Evolutionary conservation across 345 rosid genomes (phyloP).

Genomic region (Cardamine occulta): DNA sequence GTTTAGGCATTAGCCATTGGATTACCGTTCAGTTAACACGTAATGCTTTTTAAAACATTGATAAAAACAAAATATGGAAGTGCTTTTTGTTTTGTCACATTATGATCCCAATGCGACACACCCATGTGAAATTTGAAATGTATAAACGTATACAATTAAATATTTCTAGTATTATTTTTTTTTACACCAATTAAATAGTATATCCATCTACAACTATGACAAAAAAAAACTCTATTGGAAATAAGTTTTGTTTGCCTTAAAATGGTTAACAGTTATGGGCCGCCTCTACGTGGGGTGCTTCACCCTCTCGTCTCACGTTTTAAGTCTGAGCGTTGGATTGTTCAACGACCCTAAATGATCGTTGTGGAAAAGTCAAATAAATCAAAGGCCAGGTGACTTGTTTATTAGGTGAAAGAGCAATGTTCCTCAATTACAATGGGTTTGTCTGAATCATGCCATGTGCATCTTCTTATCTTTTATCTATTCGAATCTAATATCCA

Average conservation of each 20-base stretch:
- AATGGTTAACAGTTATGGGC: conserved; percentile 39
- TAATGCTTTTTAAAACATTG: neutral
- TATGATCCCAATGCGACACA: conserved; percentile 21
- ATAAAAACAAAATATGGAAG: neutral
- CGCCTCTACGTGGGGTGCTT: conserved; percentile 35
- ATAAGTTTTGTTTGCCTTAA: neutral
- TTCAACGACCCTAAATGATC: neutral
- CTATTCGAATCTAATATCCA: neutral
- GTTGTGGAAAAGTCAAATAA: conserved; percentile 18
- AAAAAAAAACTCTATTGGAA: neutral
- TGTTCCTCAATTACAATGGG: neutral
- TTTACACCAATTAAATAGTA: conserved; percentile 1
- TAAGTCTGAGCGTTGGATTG: conserved; percentile 7
- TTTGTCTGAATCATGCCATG: neutral
- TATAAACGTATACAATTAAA: neutral
- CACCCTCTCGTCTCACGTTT: conserved; percentile 23
- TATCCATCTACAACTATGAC: conserved; percentile 4
- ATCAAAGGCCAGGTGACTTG: neutral
- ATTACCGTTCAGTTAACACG: neutral
- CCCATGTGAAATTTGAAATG: conserved; percentile 26
- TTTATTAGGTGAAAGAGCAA: neutral
- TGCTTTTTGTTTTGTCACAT: conserved; percentile 29
- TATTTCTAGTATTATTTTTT: neutral
- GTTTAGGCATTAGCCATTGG: neutral
- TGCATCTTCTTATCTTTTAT: neutral